A percentile compares a stretch with the other conserved stretches of the same genome.
These are phyloP conservation scores for Globisporangium yorkense DNA, from an alignment of 352 stramenopile species.

Conservation along the genomic window DNA sequence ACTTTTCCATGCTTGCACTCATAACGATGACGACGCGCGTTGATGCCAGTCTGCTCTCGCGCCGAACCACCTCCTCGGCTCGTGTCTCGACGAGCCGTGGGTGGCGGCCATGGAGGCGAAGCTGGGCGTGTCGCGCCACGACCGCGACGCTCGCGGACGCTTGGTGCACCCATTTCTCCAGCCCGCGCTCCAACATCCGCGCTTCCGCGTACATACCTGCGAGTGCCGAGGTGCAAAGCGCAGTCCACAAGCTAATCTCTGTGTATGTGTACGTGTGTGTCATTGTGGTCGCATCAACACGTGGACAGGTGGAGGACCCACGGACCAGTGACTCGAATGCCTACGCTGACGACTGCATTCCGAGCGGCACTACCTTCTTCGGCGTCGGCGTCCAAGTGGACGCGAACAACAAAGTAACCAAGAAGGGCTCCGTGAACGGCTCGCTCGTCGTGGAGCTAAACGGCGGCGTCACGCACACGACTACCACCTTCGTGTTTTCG, in stretches of 20 bases:
- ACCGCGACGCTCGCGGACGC: constrained; percentile 19
- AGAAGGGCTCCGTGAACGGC: constrained; percentile 15
- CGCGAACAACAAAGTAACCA: background rate
- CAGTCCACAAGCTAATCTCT: background rate
- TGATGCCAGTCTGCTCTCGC: constrained; percentile 1
- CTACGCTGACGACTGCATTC: constrained; percentile 7
- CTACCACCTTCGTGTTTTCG: constrained; percentile 27
- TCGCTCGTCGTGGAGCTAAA: constrained; percentile 26
- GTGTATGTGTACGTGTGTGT: background rate
- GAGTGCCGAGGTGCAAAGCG: background rate
- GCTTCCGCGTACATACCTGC: constrained; percentile 22
- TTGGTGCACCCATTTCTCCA: constrained; percentile 39
- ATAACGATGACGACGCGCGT: background rate
- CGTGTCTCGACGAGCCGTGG: constrained; percentile 35
- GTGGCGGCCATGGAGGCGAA: constrained; percentile 20
- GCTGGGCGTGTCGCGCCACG: constrained; percentile 13
- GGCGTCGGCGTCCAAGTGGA: background rate
- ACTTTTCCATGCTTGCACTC: background rate
- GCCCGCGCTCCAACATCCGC: constrained; percentile 18
- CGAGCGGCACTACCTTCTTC: background rate
- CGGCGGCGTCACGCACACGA: constrained; percentile 39
- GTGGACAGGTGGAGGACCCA: constrained; percentile 11
- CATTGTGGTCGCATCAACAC: background rate
- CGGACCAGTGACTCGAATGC: background rate
- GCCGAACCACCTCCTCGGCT: constrained; percentile 40